Percentiles rank a stretch among this genome's conserved stretches.
phyloP scores from a whole-genome alignment of 306 rosid species.

The Coriaria nepalensis region DNA sequence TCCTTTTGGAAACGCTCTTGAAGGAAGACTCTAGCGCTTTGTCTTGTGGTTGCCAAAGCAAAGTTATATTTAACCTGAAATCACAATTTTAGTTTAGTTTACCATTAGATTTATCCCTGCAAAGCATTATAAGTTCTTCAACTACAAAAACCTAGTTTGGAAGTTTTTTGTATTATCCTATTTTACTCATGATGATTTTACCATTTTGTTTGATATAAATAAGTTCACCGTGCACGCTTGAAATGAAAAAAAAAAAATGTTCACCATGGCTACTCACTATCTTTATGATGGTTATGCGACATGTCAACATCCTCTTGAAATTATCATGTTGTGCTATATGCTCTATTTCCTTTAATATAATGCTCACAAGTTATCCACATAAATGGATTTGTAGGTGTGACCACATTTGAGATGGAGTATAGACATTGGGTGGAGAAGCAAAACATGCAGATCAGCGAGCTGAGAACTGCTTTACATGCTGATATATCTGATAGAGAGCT shows the following conservation, averaged over 20 bases:
- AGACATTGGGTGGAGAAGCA: conserved; percentile 80
- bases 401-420: conserved; percentile 67
- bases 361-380: conserved; percentile 15
- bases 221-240: neutral
- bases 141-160: too few relatives aligned
- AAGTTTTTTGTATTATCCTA: too few relatives aligned
- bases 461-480: conserved; percentile 52
- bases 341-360: conserved; percentile 1
- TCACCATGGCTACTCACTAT: too few relatives aligned
- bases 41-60: too few relatives aligned
- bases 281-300: neutral
- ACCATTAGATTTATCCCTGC: too few relatives aligned
- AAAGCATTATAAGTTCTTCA: too few relatives aligned
- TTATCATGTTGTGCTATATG: conserved; percentile 2
- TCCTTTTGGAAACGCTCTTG: too few relatives aligned
- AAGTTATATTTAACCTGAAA: too few relatives aligned
- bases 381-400: conserved; percentile 32
- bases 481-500: conserved; percentile 48
- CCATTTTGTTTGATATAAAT: too few relatives aligned
- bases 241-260: neutral
- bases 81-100: too few relatives aligned
- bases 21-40: too few relatives aligned
- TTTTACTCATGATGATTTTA: too few relatives aligned
- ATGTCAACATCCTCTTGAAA: neutral
- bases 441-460: conserved; percentile 40